Percentiles rank a stretch among this genome's conserved stretches.
Conservation (phyloP, 2,329 filamentous ascomycete species). For the Eutypa lata region DNA sequence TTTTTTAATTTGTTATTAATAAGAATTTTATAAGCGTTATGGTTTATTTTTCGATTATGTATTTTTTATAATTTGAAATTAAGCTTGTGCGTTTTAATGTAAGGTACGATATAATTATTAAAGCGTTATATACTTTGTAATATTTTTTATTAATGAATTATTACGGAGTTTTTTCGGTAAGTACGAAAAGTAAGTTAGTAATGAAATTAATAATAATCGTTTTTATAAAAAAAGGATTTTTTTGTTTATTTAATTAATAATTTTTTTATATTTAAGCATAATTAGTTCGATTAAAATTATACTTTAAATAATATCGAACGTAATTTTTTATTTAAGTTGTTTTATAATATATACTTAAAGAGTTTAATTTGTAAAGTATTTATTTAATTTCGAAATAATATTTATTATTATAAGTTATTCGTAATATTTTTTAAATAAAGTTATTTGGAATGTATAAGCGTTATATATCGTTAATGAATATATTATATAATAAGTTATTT, state of each 20-base stretch:
- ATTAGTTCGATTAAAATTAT: neutral
- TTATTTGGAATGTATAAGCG: neutral
- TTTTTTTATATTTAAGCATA: neutral
- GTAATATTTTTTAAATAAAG: neutral
- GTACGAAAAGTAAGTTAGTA: neutral
- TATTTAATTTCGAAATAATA: neutral
- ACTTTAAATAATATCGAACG: neutral
- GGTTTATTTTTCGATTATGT: neutral
- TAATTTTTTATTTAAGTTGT: neutral
- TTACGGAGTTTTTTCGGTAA: neutral
- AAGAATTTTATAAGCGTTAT: neutral
- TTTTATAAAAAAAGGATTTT: neutral
- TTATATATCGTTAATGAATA: neutral
- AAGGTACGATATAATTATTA: neutral
- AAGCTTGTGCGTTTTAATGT: neutral
- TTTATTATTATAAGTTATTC: neutral
- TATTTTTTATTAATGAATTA: neutral
- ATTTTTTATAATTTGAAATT: neutral
- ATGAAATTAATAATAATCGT: neutral
- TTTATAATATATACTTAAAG: neutral
- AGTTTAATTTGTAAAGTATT: neutral
- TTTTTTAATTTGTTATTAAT: neutral
- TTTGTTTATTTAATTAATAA: neutral
- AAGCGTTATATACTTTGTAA: neutral
- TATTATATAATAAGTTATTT: neutral